phyloP scores from a whole-genome alignment of 2,329 filamentous ascomycete genomes.

The Pestalotiopsis sp. region DNA sequence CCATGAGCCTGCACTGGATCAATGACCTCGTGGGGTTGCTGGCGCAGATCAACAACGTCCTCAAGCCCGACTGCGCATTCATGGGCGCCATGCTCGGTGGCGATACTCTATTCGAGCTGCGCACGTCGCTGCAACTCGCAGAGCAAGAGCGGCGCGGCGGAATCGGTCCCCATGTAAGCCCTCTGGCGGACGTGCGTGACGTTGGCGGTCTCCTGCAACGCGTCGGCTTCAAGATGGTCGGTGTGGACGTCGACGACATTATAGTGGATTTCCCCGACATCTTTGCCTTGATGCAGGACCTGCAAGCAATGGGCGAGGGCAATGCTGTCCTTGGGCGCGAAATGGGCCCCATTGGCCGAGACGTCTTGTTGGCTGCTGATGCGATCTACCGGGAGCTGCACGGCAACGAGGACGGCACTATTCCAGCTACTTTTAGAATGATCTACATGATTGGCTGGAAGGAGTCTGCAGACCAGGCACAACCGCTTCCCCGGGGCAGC shows the following conservation, averaged over 20 bases:
- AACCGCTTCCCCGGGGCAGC: conserved; percentile 81
- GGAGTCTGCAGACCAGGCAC: conserved; percentile 74
- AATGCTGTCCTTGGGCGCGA: conserved; percentile 89
- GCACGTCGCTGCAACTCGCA: conserved; percentile 89
- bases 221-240: conserved; percentile 93
- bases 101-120: conserved; percentile 90
- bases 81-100: conserved; percentile 96
- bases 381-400: conserved; percentile 88
- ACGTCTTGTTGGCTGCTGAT: conserved; percentile 85
- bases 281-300: conserved; percentile 88
- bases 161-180: conserved; percentile 87
- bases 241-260: conserved; percentile 96
- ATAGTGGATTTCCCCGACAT: conserved; percentile 91
- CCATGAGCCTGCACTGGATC: conserved; percentile 92
- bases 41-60: conserved; percentile 79
- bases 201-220: conserved; percentile 84
- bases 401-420: conserved; percentile 73
- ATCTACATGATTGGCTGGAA: conserved; percentile 99
- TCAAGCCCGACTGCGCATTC: conserved; percentile 91
- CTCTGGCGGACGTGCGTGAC: conserved; percentile 88
- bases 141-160: conserved; percentile 91
- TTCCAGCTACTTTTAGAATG: conserved; percentile 90
- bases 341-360: conserved; percentile 74
- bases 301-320: conserved; percentile 95
- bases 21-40: conserved; percentile 91